phyloP scores from a whole-genome alignment of 257 asterid species.

The Forsythia viridissima region DNA sequence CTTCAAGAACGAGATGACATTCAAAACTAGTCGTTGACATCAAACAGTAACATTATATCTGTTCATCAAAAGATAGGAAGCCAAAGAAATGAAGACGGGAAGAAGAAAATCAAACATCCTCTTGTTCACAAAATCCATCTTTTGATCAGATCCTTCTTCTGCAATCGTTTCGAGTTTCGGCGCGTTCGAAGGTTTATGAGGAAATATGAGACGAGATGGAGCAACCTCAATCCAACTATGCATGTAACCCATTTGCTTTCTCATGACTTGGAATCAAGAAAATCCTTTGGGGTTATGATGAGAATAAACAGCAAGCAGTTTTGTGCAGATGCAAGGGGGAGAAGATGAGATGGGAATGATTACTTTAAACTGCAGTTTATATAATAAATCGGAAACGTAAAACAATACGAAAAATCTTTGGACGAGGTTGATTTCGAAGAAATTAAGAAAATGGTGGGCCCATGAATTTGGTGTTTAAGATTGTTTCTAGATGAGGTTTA shows the following conservation, averaged over 20 bases:
- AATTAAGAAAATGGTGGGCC: background rate
- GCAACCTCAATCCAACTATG: conserved; percentile 22
- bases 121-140: background rate
- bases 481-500: background rate
- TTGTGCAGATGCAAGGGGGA: background rate
- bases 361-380: background rate
- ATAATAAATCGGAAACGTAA: background rate
- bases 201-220: conserved; percentile 19
- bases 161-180: conserved; percentile 24
- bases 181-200: conserved; percentile 20
- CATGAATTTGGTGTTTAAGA: background rate
- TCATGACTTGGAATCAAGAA: conserved; percentile 5
- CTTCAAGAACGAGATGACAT: background rate
- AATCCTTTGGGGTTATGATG: background rate
- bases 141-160: conserved; percentile 18
- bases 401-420: background rate
- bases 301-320: background rate
- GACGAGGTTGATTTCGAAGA: background rate
- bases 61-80: conserved; percentile 8
- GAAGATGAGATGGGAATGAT: background rate
- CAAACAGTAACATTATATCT: background rate
- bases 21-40: background rate
- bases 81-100: conserved; percentile 18
- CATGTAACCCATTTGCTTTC: conserved; percentile 10
- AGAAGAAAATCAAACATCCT: conserved; percentile 4